Conservation (phyloP, 805 yeast species). For the Candida jianshihensis region DNA sequence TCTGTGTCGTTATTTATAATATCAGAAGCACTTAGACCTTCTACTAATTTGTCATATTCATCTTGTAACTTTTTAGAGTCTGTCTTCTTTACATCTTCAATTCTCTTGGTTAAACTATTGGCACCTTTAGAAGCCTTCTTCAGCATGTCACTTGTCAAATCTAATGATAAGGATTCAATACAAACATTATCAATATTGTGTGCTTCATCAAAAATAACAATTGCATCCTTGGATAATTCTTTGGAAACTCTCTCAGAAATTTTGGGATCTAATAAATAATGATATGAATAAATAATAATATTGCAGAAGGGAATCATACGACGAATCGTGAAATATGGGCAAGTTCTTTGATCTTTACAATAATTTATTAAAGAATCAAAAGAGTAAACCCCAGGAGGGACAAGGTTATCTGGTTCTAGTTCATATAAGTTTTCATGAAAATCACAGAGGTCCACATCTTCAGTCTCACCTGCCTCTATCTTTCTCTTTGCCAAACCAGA, state of each 20-base stretch:
- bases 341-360: conserved; percentile 72
- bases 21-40: conserved; percentile 82
- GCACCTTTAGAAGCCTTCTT: conserved; percentile 88
- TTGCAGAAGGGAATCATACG: conserved; percentile 95
- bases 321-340: conserved; percentile 97
- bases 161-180: conserved; percentile 88
- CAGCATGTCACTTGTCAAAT: conserved; percentile 83
- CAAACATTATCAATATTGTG: conserved; percentile 98
- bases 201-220: conserved; percentile 96
- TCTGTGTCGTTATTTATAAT: conserved; percentile 53
- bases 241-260: conserved; percentile 92
- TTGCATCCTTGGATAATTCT: conserved; percentile 87
- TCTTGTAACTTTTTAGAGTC: conserved; percentile 81
- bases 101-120: conserved; percentile 63
- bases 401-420: conserved; percentile 77
- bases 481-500: conserved; percentile 78
- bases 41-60: conserved; percentile 87
- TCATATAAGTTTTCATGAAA: conserved; percentile 88
- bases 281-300: conserved; percentile 92
- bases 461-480: conserved; percentile 51
- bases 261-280: conserved; percentile 92
- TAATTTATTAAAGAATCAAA: conserved; percentile 76
- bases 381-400: conserved; percentile 92
- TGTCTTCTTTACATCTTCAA: conserved; percentile 75
- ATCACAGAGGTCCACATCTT: conserved; percentile 61